These are phyloP conservation scores for Eremomyces bilateralis DNA, from an alignment of 495 filamentous ascomycete genomes.

Conservation along the genomic window DNA sequence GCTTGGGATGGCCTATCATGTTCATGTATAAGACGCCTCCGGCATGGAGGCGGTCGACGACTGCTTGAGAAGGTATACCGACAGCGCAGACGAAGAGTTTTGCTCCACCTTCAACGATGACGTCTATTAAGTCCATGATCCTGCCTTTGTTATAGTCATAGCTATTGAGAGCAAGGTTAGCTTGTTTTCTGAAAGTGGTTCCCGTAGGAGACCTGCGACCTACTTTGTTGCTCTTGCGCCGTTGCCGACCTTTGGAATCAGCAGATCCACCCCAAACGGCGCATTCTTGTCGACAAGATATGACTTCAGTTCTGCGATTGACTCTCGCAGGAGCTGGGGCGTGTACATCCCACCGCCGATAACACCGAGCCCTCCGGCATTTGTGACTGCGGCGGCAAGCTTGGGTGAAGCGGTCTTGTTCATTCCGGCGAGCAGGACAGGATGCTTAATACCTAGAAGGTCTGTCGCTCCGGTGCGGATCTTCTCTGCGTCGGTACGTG, in stretches of 20 bases:
- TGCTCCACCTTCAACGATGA: conserved; percentile 75
- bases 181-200: too few relatives aligned
- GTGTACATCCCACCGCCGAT: conserved; percentile 94
- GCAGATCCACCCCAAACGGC: conserved; percentile 92
- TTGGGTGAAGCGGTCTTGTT: conserved; percentile 95
- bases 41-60: conserved; percentile 76
- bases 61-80: conserved; percentile 69
- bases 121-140: conserved; percentile 70
- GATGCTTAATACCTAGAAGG: conserved; percentile 93
- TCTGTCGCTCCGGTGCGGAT: conserved; percentile 79
- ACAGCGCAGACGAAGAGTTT: conserved; percentile 93
- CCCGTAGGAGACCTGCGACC: too few relatives aligned
- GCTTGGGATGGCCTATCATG: conserved; percentile 99
- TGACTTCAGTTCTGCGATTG: conserved; percentile 83
- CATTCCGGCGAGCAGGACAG: conserved; percentile 90
- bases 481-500: too few relatives aligned
- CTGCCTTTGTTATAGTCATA: conserved; percentile 99
- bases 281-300: conserved; percentile 82
- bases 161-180: too few relatives aligned
- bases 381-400: conserved; percentile 90
- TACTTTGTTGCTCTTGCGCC: too few relatives aligned
- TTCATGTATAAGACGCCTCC: conserved; percentile 93
- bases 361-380: conserved; percentile 89
- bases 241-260: conserved; percentile 86
- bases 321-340: conserved; percentile 85